These are phyloP conservation scores for Schwanniomyces yamadae DNA, from an alignment of 805 yeast species.

Conservation along the genomic window DNA sequence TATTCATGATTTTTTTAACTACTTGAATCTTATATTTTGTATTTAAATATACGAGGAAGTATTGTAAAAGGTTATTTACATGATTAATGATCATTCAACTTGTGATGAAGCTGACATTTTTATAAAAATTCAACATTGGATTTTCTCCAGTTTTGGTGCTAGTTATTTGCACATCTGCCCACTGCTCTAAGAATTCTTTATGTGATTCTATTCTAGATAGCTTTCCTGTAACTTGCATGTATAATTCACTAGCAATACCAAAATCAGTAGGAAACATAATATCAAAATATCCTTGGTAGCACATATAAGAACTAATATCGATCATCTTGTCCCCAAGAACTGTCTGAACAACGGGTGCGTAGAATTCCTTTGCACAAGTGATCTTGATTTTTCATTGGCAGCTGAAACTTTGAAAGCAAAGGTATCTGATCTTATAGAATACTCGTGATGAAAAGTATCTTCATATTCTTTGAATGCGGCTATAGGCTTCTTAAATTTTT, in stretches of 20 bases:
- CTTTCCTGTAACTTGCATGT: conserved; percentile 62
- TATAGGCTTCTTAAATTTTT: conserved; percentile 8
- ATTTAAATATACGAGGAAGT: too few species aligned
- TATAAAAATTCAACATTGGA: conserved; percentile 77
- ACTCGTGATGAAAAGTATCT: conserved; percentile 35
- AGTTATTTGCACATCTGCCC: conserved; percentile 71
- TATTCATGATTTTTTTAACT: too few species aligned
- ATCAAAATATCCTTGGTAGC: conserved; percentile 82
- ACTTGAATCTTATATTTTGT: too few species aligned
- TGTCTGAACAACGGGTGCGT: conserved; percentile 80
- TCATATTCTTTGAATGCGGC: conserved; percentile 11
- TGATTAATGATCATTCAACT: too few species aligned
- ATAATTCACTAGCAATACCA: conserved; percentile 56
- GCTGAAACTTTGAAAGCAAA: conserved; percentile 41
- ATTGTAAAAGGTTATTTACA: too few species aligned
- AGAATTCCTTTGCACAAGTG: conserved; percentile 22
- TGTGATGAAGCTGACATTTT: conserved; percentile 68
- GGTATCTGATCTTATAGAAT: conserved; percentile 45
- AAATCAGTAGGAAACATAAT: conserved; percentile 87
- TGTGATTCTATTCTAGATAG: conserved; percentile 55
- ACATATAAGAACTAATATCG: conserved; percentile 72
- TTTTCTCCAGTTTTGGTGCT: conserved; percentile 76
- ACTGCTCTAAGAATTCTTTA: conserved; percentile 58
- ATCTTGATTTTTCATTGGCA: conserved; percentile 17
- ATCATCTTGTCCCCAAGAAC: conserved; percentile 65